Conservation (phyloP, 371 early-diverging fungal species). For the Mortierella sp. region DNA sequence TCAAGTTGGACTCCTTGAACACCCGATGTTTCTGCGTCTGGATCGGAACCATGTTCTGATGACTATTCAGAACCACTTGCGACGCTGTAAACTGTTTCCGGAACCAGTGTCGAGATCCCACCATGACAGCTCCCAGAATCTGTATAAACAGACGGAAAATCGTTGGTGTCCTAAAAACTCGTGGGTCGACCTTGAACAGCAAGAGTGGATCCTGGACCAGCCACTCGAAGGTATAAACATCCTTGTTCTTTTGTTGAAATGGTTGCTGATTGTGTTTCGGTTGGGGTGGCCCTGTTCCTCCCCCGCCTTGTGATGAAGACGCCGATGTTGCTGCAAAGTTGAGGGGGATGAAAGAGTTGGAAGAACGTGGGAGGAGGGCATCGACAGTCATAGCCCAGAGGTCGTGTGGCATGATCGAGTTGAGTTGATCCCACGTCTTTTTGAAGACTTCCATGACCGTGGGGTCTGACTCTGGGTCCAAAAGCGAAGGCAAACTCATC, state of each 20-base stretch:
- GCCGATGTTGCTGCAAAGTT: not conserved
- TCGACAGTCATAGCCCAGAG: constrained; percentile 54
- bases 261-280: not conserved
- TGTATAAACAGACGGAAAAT: constrained; percentile 68
- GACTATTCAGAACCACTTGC: constrained; percentile 21
- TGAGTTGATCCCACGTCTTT: constrained; percentile 54
- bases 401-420: constrained; percentile 54
- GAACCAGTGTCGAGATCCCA: constrained; percentile 42
- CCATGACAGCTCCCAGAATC: constrained; percentile 48
- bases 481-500: constrained; percentile 37
- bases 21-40: constrained; percentile 29
- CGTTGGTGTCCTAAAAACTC: constrained; percentile 63
- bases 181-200: constrained; percentile 65
- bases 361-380: constrained; percentile 22
- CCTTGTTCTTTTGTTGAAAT: constrained; percentile 4
- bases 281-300: not conserved
- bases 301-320: not conserved
- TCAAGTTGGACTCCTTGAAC: constrained; percentile 65
- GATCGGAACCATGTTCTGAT: constrained; percentile 21
- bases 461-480: constrained; percentile 39
- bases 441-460: constrained; percentile 54
- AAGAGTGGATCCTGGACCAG: constrained; percentile 66
- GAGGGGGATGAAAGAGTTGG: not conserved
- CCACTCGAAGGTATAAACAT: constrained; percentile 56
- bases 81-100: constrained; percentile 41